phyloP scores from a whole-genome alignment of 768 basidiomycete species.

The Boletus edulis region DNA sequence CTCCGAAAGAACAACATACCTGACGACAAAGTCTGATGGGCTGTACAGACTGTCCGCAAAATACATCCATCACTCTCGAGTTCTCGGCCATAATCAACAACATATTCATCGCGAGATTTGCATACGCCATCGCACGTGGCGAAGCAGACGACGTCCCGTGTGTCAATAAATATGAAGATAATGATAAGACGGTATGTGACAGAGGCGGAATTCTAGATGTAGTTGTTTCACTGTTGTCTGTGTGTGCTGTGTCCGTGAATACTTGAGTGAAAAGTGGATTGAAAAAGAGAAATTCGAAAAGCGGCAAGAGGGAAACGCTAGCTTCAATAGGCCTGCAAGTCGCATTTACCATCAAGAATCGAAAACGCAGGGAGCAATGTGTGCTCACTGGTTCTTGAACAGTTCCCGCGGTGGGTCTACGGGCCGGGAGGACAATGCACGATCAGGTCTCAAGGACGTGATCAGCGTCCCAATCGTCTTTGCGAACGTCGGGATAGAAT shows the following conservation, averaged over 20 bases:
- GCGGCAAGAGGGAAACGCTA: slow-evolving; percentile 52
- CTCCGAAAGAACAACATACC: slow-evolving; percentile 33
- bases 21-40: slow-evolving; percentile 62
- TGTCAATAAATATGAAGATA: slow-evolving; percentile 64
- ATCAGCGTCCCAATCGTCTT: slow-evolving; percentile 53
- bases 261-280: slow-evolving; percentile 51
- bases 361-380: not conserved
- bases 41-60: slow-evolving; percentile 41
- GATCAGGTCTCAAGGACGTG: slow-evolving; percentile 51
- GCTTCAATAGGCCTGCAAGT: slow-evolving; percentile 60
- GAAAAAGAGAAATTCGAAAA: slow-evolving; percentile 57
- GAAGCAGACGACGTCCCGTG: slow-evolving; percentile 64
- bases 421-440: slow-evolving; percentile 46
- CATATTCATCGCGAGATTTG: slow-evolving; percentile 53
- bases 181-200: slow-evolving; percentile 47
- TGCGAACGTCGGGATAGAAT: slow-evolving; percentile 47
- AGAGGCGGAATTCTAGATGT: slow-evolving; percentile 33
- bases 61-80: slow-evolving; percentile 41
- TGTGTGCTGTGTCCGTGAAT: slow-evolving; percentile 38
- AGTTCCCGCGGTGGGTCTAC: slow-evolving; percentile 48
- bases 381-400: slow-evolving; percentile 55
- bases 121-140: slow-evolving; percentile 59
- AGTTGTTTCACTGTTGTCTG: slow-evolving; percentile 25
- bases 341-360: not conserved
- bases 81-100: slow-evolving; percentile 53